Base-by-base conservation (phyloP, 2,329 filamentous ascomycete species). In the Orbilia quercus region DNA sequence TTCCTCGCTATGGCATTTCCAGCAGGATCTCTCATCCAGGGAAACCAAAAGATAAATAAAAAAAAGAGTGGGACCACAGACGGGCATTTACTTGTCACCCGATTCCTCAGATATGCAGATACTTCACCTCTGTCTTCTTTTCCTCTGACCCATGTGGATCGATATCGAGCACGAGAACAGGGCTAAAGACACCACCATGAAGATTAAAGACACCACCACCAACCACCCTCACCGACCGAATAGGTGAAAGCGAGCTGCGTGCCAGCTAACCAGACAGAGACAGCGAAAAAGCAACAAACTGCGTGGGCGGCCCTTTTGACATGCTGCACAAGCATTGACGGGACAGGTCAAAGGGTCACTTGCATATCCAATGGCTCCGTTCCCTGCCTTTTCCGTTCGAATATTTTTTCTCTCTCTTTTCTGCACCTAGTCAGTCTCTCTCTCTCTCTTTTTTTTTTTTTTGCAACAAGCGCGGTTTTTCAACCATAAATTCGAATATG, bases 271-370 rank as follows among this genome's bases (percentile, higher is more conserved):
- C 42, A 16, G 12, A 34, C 16, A 20, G 40, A 16, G 12, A 34
- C 16, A 20, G 40, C 38, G 23, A 71, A 71, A 71, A 53, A 57
- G 34, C 34, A 63, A 57, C n/a, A n/a, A n/a, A n/a, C 57, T 55
- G 47, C 65, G 48, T 22, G 47, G 36, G 48, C 66, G 57, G 57
- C 36, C 66, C 62, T 63, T 71, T 71, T 71, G 66, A 71, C 66
- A 42, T 71, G 66, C 66, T 71, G 66, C 66, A 63, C 57, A 63
- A 71, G 57, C 66, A 71, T 71, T 57, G 57, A 63, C 66, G 58
- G 66, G 66, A 71, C 66, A 71, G 65, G 66, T 58, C 57, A 62
- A 57, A 71, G 58, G 44, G 66, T 63, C 66, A 71, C 57, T 63
- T 64, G 66, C 66, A 71, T 64, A 71, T 63, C 23, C 58, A 71